These are phyloP conservation scores for Aureobasidium sp. DNA, from an alignment of 2,329 filamentous ascomycete genomes.

Conservation along the genomic window DNA sequence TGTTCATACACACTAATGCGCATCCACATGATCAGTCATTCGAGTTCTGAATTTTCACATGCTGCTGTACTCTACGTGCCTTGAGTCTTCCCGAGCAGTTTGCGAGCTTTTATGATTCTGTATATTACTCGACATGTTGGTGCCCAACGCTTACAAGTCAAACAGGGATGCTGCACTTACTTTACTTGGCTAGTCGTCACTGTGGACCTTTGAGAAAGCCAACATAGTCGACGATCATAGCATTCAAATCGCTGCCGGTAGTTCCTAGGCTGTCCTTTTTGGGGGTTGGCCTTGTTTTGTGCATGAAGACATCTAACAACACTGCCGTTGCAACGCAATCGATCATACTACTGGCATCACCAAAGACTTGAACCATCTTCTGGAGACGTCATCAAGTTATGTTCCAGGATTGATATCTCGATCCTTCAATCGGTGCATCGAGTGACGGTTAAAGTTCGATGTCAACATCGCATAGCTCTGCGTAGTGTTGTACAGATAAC, in stretches of 20 bases:
- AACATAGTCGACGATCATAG: neutral
- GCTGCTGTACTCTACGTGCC: neutral
- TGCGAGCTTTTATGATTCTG: too few relatives aligned
- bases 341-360: neutral
- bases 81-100: neutral
- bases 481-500: neutral
- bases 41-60: neutral
- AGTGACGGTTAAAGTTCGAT: neutral
- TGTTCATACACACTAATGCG: neutral
- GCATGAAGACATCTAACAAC: neutral
- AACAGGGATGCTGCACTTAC: neutral
- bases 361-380: neutral
- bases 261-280: neutral
- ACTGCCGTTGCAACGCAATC: neutral
- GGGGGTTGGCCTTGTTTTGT: neutral
- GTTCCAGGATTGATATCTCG: too few relatives aligned
- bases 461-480: neutral
- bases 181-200: neutral
- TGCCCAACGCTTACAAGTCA: conserved; percentile 6
- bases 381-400: neutral
- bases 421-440: neutral
- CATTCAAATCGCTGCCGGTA: neutral
- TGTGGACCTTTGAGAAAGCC: neutral
- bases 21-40: neutral
- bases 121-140: neutral